Conservation (phyloP, 768 basidiomycete genomes). For the Panus rudis region DNA sequence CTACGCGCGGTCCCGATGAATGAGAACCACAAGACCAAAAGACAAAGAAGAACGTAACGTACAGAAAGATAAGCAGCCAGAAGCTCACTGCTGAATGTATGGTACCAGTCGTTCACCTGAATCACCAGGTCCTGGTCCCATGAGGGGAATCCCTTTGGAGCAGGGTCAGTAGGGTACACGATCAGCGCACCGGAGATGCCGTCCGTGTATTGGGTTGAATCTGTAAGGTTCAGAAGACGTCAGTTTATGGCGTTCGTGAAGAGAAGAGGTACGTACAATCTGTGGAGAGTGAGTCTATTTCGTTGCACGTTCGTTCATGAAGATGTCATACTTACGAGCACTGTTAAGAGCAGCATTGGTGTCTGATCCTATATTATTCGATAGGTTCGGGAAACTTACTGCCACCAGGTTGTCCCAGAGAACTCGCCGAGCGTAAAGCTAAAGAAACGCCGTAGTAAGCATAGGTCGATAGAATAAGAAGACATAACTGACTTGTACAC, state of each 20-base stretch:
- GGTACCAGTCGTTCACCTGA: constrained; percentile 32
- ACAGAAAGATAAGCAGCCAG: constrained; percentile 21
- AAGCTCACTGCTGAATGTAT: constrained; percentile 18
- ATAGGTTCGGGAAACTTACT: constrained; percentile 27
- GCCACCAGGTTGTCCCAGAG: constrained; percentile 45
- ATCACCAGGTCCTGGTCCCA: constrained; percentile 36
- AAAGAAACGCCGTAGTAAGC: background rate
- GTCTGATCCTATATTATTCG: too few species aligned
- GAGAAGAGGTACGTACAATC: constrained; percentile 14
- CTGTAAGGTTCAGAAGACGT: constrained; percentile 4
- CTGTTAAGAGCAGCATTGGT: constrained; percentile 16
- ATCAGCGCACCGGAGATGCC: constrained; percentile 43
- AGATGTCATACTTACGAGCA: constrained; percentile 16
- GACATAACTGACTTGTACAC: constrained; percentile 27
- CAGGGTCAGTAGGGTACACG: constrained; percentile 33
- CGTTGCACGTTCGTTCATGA: background rate
- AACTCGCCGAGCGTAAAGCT: constrained; percentile 37
- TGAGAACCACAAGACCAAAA: background rate
- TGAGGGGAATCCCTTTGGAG: constrained; percentile 23
- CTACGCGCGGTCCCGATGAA: constrained; percentile 3
- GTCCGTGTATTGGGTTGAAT: constrained; percentile 36
- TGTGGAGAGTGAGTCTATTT: background rate
- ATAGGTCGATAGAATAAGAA: background rate
- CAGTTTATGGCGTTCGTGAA: background rate
- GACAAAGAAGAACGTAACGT: background rate